phyloP scores from a whole-genome alignment of 352 stramenopile genomes.

The Achlya hypogyna region DNA sequence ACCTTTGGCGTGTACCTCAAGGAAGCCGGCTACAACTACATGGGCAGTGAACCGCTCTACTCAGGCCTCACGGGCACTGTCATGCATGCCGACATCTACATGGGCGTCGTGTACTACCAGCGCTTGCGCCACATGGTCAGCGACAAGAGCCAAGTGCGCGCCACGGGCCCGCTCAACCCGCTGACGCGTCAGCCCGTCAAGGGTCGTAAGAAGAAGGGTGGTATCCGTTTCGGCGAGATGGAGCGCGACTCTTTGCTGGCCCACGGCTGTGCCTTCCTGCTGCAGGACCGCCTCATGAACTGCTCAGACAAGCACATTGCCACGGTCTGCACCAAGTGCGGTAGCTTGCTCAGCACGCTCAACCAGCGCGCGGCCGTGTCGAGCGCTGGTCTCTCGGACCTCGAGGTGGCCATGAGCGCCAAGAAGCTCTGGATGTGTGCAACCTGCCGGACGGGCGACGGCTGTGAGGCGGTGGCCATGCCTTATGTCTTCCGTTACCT shows the following conservation, averaged over 20 bases:
- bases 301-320: conserved; percentile 98
- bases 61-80: conserved; percentile 96
- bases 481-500: conserved; percentile 99
- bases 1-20: conserved; percentile 98
- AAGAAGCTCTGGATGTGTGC: conserved; percentile 81
- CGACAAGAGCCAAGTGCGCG: conserved; percentile 99
- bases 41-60: conserved; percentile 99
- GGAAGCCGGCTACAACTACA: conserved; percentile 96
- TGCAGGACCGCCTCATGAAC: conserved; percentile 97
- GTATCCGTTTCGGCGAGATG: conserved; percentile 99
- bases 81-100: conserved; percentile 99
- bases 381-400: conserved; percentile 69
- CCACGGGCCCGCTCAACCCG: conserved; percentile 96
- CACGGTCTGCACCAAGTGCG: conserved; percentile 92
- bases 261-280: conserved; percentile 94
- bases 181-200: conserved; percentile 99
- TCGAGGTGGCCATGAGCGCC: conserved; percentile 75
- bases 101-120: conserved; percentile 99
- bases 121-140: conserved; percentile 99
- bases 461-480: conserved; percentile 91
- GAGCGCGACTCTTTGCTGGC: conserved; percentile 98
- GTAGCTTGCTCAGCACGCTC: conserved; percentile 77
- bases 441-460: conserved; percentile 81
- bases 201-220: conserved; percentile 97
- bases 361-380: conserved; percentile 78